Conservation (phyloP, 148 eudicot genomes). For the Chenopodium album region DNA sequence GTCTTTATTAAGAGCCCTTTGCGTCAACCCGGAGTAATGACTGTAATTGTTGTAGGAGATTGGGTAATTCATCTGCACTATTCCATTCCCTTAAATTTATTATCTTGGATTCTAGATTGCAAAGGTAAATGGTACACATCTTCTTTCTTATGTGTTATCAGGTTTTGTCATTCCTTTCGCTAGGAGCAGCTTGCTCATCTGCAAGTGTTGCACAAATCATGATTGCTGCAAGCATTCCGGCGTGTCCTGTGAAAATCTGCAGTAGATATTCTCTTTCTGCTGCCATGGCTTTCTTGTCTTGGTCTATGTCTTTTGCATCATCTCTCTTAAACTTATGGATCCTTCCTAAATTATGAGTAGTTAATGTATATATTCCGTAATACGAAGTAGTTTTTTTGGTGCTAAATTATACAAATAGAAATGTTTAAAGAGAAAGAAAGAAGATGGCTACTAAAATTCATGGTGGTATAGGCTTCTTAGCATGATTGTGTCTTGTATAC, state of each 20-base stretch:
- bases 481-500: not conserved
- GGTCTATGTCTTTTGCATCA: constrained; percentile 70
- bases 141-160: constrained; percentile 21
- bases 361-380: not conserved
- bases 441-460: not conserved
- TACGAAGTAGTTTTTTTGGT: not conserved
- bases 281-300: constrained; percentile 83
- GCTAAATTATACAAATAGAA: not conserved
- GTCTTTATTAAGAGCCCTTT: constrained; percentile 60
- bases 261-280: constrained; percentile 73
- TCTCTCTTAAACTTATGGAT: constrained; percentile 87
- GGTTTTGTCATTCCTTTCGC: constrained; percentile 76
- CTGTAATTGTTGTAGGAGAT: constrained; percentile 66
- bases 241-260: constrained; percentile 53
- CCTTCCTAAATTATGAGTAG: constrained; percentile 42
- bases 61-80: constrained; percentile 50
- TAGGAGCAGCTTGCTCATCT: constrained; percentile 84
- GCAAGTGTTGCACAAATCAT: constrained; percentile 71
- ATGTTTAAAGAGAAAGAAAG: not conserved
- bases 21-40: constrained; percentile 59
- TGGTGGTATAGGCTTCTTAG: not conserved
- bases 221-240: constrained; percentile 34
- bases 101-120: not conserved
- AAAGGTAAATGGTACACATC: not conserved
- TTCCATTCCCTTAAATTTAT: not conserved